A percentile compares a stretch with the other conserved stretches of the same genome.
Evolutionary conservation across 1,284 basidiomycete genomes (phyloP).

Genomic region (Termitomyces sp.): DNA sequence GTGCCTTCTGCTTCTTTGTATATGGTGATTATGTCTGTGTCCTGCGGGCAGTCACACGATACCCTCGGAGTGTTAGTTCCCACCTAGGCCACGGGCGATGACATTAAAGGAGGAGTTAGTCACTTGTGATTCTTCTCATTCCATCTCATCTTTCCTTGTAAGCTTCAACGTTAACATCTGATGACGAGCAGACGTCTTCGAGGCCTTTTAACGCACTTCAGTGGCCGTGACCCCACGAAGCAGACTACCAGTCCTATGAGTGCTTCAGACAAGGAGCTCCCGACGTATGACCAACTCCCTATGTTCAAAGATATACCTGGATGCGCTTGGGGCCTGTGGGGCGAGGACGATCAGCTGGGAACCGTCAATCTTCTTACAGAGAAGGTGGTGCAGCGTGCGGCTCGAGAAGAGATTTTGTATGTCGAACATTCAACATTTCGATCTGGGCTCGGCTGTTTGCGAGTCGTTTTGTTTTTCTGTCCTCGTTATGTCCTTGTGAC

Average conservation of each 20-base stretch:
- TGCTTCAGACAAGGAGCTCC: slow-evolving; percentile 27
- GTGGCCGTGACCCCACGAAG: background rate
- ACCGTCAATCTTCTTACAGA: slow-evolving; percentile 68
- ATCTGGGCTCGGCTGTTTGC: background rate
- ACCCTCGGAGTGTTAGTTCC: background rate
- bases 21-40: background rate
- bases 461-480: background rate
- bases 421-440: slow-evolving; percentile 16
- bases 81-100: background rate
- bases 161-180: background rate
- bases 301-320: slow-evolving; percentile 51
- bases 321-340: slow-evolving; percentile 74
- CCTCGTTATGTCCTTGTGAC: background rate
- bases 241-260: background rate
- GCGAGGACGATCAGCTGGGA: slow-evolving; percentile 62
- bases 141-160: background rate
- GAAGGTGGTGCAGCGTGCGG: slow-evolving; percentile 53
- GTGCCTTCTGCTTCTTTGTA: background rate
- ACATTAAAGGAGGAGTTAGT: background rate
- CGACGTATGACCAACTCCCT: slow-evolving; percentile 60
- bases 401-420: slow-evolving; percentile 61
- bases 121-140: background rate
- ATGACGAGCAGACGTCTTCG: slow-evolving; percentile 25
- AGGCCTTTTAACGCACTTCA: slow-evolving; percentile 23
- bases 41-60: background rate